A percentile compares a stretch with the other conserved stretches of the same genome.
Evolutionary conservation across 108 stramenopile genomes (phyloP).

Genomic region (Cylindrotheca closterium): DNA sequence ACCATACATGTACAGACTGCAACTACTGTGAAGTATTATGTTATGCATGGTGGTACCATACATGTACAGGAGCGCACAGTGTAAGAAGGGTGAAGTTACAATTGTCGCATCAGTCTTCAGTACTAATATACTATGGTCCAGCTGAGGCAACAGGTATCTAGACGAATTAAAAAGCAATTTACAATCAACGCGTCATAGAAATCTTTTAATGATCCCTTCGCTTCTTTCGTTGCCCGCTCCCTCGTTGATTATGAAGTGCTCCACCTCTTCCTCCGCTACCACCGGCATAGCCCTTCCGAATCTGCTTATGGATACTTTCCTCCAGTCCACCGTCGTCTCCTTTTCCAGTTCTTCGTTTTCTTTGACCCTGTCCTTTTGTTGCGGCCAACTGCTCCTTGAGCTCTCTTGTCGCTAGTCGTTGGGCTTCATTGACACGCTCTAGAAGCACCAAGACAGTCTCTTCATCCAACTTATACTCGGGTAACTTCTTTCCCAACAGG

Average conservation of each 20-base stretch:
- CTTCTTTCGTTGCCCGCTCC: constrained; percentile 34
- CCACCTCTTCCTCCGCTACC: constrained; percentile 65
- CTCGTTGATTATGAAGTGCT: constrained; percentile 57
- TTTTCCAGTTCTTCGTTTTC: constrained; percentile 36
- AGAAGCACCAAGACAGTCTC: constrained; percentile 91
- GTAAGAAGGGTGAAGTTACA: too few relatives aligned
- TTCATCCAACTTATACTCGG: constrained; percentile 85
- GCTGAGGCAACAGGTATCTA: too few relatives aligned
- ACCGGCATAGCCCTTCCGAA: constrained; percentile 63
- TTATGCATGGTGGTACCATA: too few relatives aligned
- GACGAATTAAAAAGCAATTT: too few relatives aligned
- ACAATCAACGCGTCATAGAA: too few relatives aligned
- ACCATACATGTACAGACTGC: too few relatives aligned
- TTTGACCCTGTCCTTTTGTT: constrained; percentile 37
- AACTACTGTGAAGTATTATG: too few relatives aligned
- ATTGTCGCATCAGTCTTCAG: too few relatives aligned
- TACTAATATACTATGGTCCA: too few relatives aligned
- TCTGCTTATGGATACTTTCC: constrained; percentile 42
- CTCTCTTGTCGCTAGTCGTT: constrained; percentile 88
- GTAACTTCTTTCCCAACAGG: constrained; percentile 84
- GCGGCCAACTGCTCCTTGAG: constrained; percentile 83
- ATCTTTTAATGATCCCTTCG: constrained; percentile 2
- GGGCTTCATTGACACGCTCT: constrained; percentile 96
- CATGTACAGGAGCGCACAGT: too few relatives aligned
- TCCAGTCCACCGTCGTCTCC: constrained; percentile 57